A percentile compares a stretch with the other conserved stretches of the same genome.
These are phyloP conservation scores for Coriolopsis trogii DNA, from an alignment of 1,284 basidiomycete genomes.

Conservation along the genomic window DNA sequence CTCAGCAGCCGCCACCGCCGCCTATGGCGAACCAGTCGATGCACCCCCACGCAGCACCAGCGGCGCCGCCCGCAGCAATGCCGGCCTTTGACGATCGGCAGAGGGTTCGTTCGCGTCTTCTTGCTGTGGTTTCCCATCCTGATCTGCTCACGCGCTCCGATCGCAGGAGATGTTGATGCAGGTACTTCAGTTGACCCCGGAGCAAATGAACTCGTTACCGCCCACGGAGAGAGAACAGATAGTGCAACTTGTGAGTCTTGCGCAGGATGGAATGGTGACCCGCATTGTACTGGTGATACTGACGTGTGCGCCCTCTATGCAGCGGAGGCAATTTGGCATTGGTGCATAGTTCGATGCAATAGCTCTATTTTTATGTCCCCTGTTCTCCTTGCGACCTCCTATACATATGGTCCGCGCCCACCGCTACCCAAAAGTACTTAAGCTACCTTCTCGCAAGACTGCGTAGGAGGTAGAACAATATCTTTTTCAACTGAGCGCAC, in stretches of 20 bases:
- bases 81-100: conserved; percentile 35
- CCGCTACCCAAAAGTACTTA: too few relatives aligned
- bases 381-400: too few relatives aligned
- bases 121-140: conserved; percentile 31
- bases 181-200: conserved; percentile 83
- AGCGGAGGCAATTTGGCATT: conserved; percentile 18
- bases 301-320: neutral
- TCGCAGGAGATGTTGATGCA: conserved; percentile 80
- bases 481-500: too few relatives aligned
- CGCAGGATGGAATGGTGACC: too few relatives aligned
- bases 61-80: neutral
- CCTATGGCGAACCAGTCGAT: conserved; percentile 25
- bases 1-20: conserved; percentile 35
- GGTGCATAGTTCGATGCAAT: too few relatives aligned
- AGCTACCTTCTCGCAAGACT: too few relatives aligned
- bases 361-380: too few relatives aligned
- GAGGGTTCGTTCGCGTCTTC: conserved; percentile 15
- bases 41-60: conserved; percentile 13
- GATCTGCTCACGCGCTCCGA: conserved; percentile 4
- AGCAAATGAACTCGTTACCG: conserved; percentile 87
- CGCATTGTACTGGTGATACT: neutral
- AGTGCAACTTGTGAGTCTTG: conserved; percentile 72
- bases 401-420: too few relatives aligned
- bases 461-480: too few relatives aligned
- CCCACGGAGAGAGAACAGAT: conserved; percentile 86